These are phyloP conservation scores for Chlorella sp. DNA, from an alignment of 139 green algal species.

Conservation along the genomic window DNA sequence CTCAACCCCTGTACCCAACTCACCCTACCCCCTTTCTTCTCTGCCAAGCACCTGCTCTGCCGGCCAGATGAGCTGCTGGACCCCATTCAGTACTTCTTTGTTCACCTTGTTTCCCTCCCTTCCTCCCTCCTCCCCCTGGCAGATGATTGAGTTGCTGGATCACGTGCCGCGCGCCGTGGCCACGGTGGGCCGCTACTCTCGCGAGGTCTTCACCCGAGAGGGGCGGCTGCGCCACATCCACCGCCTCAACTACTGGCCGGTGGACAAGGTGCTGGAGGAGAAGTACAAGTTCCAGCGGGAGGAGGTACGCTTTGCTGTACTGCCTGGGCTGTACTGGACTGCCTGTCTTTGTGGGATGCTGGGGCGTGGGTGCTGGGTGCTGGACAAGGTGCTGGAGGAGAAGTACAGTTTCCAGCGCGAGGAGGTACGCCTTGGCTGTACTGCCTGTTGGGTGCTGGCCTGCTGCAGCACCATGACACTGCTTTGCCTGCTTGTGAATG, in stretches of 20 bases:
- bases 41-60: too few relatives aligned
- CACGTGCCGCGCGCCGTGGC: conserved; percentile 83
- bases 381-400: background rate
- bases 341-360: background rate
- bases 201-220: conserved; percentile 93
- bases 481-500: too few relatives aligned
- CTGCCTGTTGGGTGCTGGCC: background rate
- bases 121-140: background rate
- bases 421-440: background rate
- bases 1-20: too few relatives aligned
- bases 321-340: background rate
- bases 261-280: conserved; percentile 91
- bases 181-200: conserved; percentile 73
- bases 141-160: conserved; percentile 98
- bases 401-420: background rate
- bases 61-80: background rate
- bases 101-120: background rate
- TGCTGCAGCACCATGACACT: background rate
- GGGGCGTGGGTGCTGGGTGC: background rate
- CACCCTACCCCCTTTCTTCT: too few relatives aligned
- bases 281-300: conserved; percentile 92
- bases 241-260: conserved; percentile 90
- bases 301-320: conserved; percentile 71
- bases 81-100: background rate
- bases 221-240: conserved; percentile 96